Evolutionary conservation across 305 asterid genomes (phyloP), one percentile per base, ranked within the genome.

Genomic region (Rubia balearica): DNA sequence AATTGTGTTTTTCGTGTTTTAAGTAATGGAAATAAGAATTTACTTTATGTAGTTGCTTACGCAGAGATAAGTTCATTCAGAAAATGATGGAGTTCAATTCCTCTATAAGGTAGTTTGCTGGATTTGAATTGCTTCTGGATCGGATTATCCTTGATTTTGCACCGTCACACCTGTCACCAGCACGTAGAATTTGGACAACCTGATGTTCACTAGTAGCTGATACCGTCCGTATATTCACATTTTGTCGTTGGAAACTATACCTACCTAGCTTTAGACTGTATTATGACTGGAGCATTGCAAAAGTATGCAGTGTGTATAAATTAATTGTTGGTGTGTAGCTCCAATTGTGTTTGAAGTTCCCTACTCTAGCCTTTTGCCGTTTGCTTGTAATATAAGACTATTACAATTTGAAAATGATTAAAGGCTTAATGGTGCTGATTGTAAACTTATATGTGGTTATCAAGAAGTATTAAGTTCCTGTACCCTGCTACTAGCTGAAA

Each of bases 81-180:
- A 71, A 83, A 81, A 90, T 89, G 96, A 73, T 86, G 36, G 87
- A 82, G 78, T 84, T 90, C 65, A 88, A 92, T 80, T 87, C 83
- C 68, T 69, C 73, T 73, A n/a, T 30, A 30, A 30, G 33, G 33
- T 30, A 30, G 3, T 30, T 1, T 30, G 33, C 33, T 30, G 1
- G 33, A 30, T 30, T 30, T 30, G 33, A 30, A 30, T 30, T 30
- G 33, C 33, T 30, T 30, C 33, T 30, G 33, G 33, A 30, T 30
- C 33, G 33, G 33, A 30, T 30, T 30, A 30, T 30, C 33, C 33
- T 30, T 30, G 33, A 30, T 30, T 30, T 30, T 30, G 33, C 2
- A 30, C 33, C 33, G 33, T 30, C 33, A 30, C n/a, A n/a, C n/a
- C n/a, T n/a, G n/a, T n/a, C 33, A 30, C 33, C 33, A 30, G 33